Evolutionary conservation across 1,139 yeast species (phyloP).

Genomic region (Meyerozyma elateridarum): DNA sequence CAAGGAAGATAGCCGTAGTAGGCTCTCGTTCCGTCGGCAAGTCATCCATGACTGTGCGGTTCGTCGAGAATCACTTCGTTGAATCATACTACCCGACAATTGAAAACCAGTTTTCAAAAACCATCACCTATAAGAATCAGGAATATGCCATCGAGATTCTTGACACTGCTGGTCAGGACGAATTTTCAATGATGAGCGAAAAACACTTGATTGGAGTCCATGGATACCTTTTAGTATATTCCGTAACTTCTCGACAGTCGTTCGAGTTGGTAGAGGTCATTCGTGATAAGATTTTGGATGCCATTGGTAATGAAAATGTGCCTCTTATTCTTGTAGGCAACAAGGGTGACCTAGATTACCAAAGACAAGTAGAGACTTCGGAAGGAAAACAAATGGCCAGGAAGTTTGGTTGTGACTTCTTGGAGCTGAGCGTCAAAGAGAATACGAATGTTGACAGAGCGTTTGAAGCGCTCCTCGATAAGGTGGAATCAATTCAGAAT

Average conservation of each 20-base stretch:
- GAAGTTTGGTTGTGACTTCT: slow-evolving; percentile 59
- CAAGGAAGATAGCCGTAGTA: slow-evolving; percentile 81
- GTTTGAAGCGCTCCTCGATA: slow-evolving; percentile 63
- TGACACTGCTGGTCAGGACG: slow-evolving; percentile 96
- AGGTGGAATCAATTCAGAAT: slow-evolving; percentile 61
- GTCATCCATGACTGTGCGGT: slow-evolving; percentile 80
- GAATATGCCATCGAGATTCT: slow-evolving; percentile 81
- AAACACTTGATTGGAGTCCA: slow-evolving; percentile 81
- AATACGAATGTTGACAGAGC: slow-evolving; percentile 63
- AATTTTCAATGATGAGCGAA: slow-evolving; percentile 78
- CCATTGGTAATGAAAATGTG: slow-evolving; percentile 64
- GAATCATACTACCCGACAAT: slow-evolving; percentile 92
- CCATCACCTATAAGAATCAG: slow-evolving; percentile 64
- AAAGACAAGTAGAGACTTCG: slow-evolving; percentile 57
- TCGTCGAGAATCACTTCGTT: slow-evolving; percentile 83
- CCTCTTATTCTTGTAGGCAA: slow-evolving; percentile 86
- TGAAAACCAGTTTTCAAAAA: slow-evolving; percentile 81
- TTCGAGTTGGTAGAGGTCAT: slow-evolving; percentile 76
- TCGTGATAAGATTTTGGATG: slow-evolving; percentile 78
- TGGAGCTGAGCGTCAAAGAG: slow-evolving; percentile 81
- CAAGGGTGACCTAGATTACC: slow-evolving; percentile 65
- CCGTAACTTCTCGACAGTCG: slow-evolving; percentile 74
- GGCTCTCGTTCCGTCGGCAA: slow-evolving; percentile 92
- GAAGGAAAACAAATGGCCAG: slow-evolving; percentile 67
- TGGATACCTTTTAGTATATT: slow-evolving; percentile 79